Evolutionary conservation across 352 stramenopile species (phyloP).

Genomic region (Globisporangium yorkense): DNA sequence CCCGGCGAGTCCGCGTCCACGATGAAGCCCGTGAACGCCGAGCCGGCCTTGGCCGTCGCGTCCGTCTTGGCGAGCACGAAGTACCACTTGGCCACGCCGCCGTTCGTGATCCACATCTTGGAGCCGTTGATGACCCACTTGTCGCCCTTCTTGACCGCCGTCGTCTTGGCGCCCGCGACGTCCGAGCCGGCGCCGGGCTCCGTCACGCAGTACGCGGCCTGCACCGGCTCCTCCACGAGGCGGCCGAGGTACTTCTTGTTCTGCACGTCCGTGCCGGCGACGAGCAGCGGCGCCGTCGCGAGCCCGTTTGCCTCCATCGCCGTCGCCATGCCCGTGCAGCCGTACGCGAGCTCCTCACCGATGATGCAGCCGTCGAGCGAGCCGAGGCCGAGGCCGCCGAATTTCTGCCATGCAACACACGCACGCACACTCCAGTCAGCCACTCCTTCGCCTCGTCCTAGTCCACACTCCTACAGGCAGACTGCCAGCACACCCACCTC

Average conservation of each 20-base stretch:
- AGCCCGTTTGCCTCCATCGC: constrained; percentile 88
- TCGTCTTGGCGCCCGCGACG: constrained; percentile 86
- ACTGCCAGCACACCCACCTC: constrained; percentile 15
- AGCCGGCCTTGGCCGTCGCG: constrained; percentile 51
- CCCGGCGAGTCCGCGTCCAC: constrained; percentile 83
- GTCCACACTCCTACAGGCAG: neutral
- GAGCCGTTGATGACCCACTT: constrained; percentile 91
- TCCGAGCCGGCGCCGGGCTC: constrained; percentile 88
- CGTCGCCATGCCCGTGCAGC: constrained; percentile 89
- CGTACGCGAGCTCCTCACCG: constrained; percentile 87
- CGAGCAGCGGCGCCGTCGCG: constrained; percentile 74
- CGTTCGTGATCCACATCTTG: constrained; percentile 95
- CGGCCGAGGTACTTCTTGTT: constrained; percentile 85
- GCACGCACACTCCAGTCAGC: neutral
- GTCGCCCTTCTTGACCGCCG: constrained; percentile 90
- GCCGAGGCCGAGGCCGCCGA: constrained; percentile 73
- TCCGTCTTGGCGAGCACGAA: constrained; percentile 91
- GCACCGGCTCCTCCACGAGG: constrained; percentile 73
- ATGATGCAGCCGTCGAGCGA: constrained; percentile 84
- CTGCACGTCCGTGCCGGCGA: constrained; percentile 77
- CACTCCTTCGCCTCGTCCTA: neutral
- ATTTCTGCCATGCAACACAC: constrained; percentile 26
- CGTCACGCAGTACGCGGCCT: constrained; percentile 88
- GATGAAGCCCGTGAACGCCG: constrained; percentile 89
- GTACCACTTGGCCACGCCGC: constrained; percentile 86